phyloP scores from a whole-genome alignment of 768 basidiomycete species.

The Nevesoporus exiguus region DNA sequence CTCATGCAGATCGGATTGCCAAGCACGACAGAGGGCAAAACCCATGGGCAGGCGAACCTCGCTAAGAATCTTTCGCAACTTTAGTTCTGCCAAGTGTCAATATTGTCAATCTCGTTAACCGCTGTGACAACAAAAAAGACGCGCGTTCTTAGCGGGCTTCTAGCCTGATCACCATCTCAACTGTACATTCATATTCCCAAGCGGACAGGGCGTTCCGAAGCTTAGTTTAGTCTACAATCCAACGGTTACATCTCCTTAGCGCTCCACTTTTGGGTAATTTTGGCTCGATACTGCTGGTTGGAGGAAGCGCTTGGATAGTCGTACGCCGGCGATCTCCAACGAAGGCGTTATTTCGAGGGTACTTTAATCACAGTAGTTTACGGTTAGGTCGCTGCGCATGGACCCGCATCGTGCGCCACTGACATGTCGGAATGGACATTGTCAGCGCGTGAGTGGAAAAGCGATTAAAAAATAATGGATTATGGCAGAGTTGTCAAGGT shows the following conservation, averaged over 20 bases:
- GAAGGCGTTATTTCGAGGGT: no score
- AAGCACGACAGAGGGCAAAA: no score
- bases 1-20: no score
- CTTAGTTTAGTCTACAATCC: neutral
- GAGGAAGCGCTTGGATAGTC: no score
- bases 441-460: neutral
- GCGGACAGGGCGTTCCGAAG: neutral
- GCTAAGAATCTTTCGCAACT: neutral
- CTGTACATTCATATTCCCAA: slow-evolving; percentile 2
- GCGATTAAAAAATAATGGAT: no score
- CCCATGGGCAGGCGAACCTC: neutral
- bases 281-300: neutral
- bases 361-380: no score
- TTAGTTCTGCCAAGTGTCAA: neutral
- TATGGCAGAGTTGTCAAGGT: no score
- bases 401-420: neutral
- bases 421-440: neutral
- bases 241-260: neutral
- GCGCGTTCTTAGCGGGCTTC: neutral
- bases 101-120: neutral
- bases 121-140: neutral
- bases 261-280: no score
- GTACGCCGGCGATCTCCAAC: no score
- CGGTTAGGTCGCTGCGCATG: neutral
- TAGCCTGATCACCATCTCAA: neutral